A percentile compares a stretch with the other conserved stretches of the same genome.
Evolutionary conservation across 2,329 filamentous ascomycete genomes (phyloP).

Genomic region (Xylariaceae sp.): DNA sequence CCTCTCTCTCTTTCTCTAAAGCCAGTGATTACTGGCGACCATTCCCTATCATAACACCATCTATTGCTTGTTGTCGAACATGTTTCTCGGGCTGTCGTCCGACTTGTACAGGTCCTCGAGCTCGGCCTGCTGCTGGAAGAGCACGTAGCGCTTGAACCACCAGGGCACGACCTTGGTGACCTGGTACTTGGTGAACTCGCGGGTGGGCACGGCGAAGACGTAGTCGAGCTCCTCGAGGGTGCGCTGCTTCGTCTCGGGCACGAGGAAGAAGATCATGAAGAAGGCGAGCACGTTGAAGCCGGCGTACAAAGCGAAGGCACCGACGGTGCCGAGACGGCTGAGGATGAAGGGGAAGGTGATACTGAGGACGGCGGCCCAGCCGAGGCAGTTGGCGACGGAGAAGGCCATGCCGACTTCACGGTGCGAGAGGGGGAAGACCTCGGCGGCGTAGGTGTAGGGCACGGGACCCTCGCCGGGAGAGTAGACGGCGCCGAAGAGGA

Average conservation of each 20-base stretch:
- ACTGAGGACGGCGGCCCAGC: conserved; percentile 55
- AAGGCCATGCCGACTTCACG: conserved; percentile 68
- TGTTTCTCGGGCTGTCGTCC: not conserved
- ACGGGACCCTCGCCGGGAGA: conserved; percentile 62
- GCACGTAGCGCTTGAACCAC: conserved; percentile 35
- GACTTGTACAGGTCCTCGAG: conserved; percentile 30
- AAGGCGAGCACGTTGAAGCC: conserved; percentile 44
- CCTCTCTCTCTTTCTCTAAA: not conserved
- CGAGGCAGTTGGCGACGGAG: conserved; percentile 61
- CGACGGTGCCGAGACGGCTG: conserved; percentile 38
- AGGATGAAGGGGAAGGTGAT: conserved; percentile 59
- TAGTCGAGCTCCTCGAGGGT: conserved; percentile 48
- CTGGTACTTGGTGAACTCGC: conserved; percentile 40
- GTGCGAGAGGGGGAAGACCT: conserved; percentile 66
- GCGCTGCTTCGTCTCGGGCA: conserved; percentile 47
- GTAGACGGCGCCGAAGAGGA: conserved; percentile 58
- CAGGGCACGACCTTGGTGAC: conserved; percentile 35
- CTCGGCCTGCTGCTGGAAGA: conserved; percentile 30
- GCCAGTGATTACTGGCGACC: not conserved
- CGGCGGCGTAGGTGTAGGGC: conserved; percentile 63
- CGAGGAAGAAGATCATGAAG: conserved; percentile 44
- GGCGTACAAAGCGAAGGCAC: conserved; percentile 44
- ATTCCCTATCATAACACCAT: not conserved
- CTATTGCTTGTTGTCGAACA: not conserved
- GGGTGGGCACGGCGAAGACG: conserved; percentile 40